Evolutionary conservation across 352 stramenopile species (phyloP).

Genomic region (Bremia lactucae): DNA sequence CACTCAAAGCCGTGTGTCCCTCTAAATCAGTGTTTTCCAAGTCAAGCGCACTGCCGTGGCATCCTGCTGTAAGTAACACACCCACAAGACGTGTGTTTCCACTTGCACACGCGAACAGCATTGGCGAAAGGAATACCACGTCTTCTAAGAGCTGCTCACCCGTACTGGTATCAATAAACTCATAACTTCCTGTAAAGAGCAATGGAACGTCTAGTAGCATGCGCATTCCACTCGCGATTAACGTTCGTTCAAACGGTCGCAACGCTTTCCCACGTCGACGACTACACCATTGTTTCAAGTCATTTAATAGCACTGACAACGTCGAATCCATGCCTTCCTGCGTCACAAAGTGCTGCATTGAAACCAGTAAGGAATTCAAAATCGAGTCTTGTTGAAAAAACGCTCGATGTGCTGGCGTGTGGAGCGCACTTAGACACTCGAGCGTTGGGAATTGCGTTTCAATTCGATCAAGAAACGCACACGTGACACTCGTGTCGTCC

Average conservation of each 20-base stretch:
- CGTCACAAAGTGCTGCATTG: constrained; percentile 48
- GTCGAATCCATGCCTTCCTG: constrained; percentile 50
- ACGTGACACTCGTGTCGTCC: constrained; percentile 48
- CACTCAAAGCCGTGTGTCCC: constrained; percentile 41
- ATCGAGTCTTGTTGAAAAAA: constrained; percentile 36
- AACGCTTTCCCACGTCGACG: background rate
- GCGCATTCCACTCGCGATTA: constrained; percentile 22
- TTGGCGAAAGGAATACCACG: constrained; percentile 26
- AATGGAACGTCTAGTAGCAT: constrained; percentile 55
- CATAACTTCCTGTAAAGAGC: constrained; percentile 6
- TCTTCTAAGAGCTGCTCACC: no score
- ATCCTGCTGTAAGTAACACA: constrained; percentile 23
- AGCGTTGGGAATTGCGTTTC: constrained; percentile 59
- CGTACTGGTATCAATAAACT: background rate
- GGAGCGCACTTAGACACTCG: constrained; percentile 36
- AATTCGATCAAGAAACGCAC: constrained; percentile 34
- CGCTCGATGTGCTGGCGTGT: constrained; percentile 60
- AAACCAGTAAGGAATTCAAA: constrained; percentile 15
- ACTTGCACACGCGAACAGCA: constrained; percentile 55
- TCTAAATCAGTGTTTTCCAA: constrained; percentile 65
- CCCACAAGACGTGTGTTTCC: constrained; percentile 37
- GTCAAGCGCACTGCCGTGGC: constrained; percentile 6
- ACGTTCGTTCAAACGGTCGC: constrained; percentile 36
- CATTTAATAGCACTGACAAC: constrained; percentile 42
- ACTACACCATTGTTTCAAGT: constrained; percentile 30